These are phyloP conservation scores for Leishmania arabica DNA, from an alignment of 208 protist genomes.

Conservation along the genomic window DNA sequence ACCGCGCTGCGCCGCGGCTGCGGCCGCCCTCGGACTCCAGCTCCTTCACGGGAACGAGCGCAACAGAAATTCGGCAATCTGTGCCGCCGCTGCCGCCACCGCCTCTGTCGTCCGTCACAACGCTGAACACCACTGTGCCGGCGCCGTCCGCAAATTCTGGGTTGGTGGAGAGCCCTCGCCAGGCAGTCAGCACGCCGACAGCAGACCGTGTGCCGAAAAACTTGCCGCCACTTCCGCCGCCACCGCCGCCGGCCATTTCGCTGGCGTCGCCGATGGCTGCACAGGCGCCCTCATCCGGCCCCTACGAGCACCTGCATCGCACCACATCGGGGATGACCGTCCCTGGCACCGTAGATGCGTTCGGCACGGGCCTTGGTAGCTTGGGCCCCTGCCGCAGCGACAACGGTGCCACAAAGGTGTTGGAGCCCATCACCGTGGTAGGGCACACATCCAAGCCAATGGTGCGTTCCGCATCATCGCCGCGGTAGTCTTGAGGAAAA, in stretches of 20 bases:
- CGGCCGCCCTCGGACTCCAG: conserved; percentile 9
- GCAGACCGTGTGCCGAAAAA: neutral
- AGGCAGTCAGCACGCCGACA: conserved; percentile 5
- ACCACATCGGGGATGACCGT: neutral
- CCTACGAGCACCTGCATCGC: conserved; percentile 62
- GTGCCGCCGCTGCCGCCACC: conserved; percentile 33
- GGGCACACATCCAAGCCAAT: conserved; percentile 78
- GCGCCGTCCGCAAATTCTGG: neutral
- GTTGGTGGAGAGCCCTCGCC: conserved; percentile 22
- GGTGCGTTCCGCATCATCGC: conserved; percentile 39
- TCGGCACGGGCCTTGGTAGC: neutral
- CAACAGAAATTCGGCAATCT: conserved; percentile 6
- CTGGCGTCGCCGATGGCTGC: conserved; percentile 8
- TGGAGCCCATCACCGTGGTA: conserved; percentile 53
- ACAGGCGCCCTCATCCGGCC: conserved; percentile 21
- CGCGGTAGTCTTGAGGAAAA: conserved; percentile 3
- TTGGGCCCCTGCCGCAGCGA: neutral
- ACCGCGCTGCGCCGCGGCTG: neutral
- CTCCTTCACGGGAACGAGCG: conserved; percentile 2
- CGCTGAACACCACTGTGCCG: neutral
- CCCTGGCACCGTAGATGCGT: neutral
- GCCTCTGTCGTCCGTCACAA: neutral
- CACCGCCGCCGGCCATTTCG: conserved; percentile 12
- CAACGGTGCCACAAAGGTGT: conserved; percentile 18
- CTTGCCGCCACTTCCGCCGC: conserved; percentile 9